These are phyloP conservation scores for Whalleya microplaca DNA, from an alignment of 2,329 filamentous ascomycete species.

Conservation along the genomic window DNA sequence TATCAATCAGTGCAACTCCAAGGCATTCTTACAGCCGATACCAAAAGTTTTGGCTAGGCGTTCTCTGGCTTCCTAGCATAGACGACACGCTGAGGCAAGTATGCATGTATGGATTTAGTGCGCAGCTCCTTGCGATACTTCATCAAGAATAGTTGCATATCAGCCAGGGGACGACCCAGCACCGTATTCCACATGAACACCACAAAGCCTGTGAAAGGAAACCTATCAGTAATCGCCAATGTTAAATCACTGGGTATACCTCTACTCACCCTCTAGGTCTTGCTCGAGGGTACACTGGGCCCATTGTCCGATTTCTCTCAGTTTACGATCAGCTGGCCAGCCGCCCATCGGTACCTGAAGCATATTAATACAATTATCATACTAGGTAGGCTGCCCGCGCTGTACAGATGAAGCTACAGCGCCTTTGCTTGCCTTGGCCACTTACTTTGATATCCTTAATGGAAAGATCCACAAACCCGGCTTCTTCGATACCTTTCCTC, in stretches of 20 bases:
- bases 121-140: conserved; percentile 23
- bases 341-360: conserved; percentile 39
- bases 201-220: conserved; percentile 16
- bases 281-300: conserved; percentile 24
- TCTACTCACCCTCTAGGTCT: conserved; percentile 20
- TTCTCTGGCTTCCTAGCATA: conserved; percentile 24
- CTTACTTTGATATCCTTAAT: conserved; percentile 22
- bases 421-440: neutral
- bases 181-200: conserved; percentile 28
- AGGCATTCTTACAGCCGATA: no score
- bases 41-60: no score
- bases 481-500: conserved; percentile 27
- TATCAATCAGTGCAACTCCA: neutral
- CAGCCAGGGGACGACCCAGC: conserved; percentile 19
- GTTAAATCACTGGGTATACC: neutral
- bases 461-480: conserved; percentile 22
- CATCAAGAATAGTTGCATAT: conserved; percentile 27
- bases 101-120: conserved; percentile 13
- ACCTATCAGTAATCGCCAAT: neutral
- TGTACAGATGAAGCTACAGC: neutral
- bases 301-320: conserved; percentile 41
- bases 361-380: conserved; percentile 1
- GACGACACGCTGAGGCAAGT: conserved; percentile 23
- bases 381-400: neutral
- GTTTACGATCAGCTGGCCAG: conserved; percentile 43